Conservation (phyloP, 1,139 yeast genomes). For the Groenewaldozyma auringiensis region DNA sequence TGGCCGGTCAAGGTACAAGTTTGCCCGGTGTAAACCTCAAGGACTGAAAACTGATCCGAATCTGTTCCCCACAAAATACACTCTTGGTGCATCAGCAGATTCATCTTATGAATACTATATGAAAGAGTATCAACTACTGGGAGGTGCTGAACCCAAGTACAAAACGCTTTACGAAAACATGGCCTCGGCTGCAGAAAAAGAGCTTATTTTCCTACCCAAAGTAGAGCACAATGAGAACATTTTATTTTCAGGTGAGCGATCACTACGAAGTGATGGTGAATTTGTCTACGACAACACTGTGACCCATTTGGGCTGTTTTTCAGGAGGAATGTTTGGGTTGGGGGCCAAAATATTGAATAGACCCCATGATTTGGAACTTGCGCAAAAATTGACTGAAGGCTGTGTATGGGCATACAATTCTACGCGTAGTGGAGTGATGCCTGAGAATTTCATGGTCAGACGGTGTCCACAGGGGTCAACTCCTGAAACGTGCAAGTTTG, state of each 20-base stretch:
- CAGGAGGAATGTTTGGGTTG: slow-evolving; percentile 65
- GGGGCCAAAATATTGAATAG: slow-evolving; percentile 51
- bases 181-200: slow-evolving; percentile 33
- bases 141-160: slow-evolving; percentile 39
- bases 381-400: slow-evolving; percentile 55
- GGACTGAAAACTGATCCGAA: slow-evolving; percentile 4
- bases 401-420: slow-evolving; percentile 57
- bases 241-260: slow-evolving; percentile 40
- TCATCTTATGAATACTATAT: slow-evolving; percentile 63
- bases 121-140: slow-evolving; percentile 47
- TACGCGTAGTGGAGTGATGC: slow-evolving; percentile 38
- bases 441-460: slow-evolving; percentile 36
- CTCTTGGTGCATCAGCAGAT: slow-evolving; percentile 58
- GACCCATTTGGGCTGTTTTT: slow-evolving; percentile 63
- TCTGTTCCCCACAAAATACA: slow-evolving; percentile 16
- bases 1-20: slow-evolving; percentile 2
- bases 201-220: slow-evolving; percentile 39
- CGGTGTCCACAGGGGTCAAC: slow-evolving; percentile 28
- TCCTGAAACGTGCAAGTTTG: slow-evolving; percentile 22
- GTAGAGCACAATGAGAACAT: slow-evolving; percentile 39
- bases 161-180: slow-evolving; percentile 33
- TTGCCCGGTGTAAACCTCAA: slow-evolving; percentile 4
- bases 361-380: slow-evolving; percentile 49
- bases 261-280: slow-evolving; percentile 31
- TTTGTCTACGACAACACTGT: slow-evolving; percentile 14